Evolutionary conservation across 805 yeast genomes (phyloP).

Genomic region (Sugiyamaella qingdaonensis): DNA sequence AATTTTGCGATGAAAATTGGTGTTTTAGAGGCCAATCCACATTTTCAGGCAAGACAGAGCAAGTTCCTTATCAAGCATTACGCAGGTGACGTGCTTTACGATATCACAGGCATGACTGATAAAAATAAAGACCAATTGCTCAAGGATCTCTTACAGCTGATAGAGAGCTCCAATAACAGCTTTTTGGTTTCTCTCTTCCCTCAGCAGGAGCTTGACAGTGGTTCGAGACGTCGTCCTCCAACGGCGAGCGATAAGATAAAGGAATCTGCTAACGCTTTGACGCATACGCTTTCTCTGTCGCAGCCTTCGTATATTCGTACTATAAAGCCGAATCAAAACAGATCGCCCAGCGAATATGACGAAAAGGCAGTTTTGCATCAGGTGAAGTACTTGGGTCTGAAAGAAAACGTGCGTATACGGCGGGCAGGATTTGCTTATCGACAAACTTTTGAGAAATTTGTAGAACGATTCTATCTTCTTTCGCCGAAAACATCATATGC

Average conservation of each 20-base stretch:
- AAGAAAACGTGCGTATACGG: constrained; percentile 94
- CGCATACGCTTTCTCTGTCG: constrained; percentile 83
- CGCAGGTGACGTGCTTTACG: constrained; percentile 98
- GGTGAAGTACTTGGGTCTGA: constrained; percentile 89
- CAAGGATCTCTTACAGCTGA: constrained; percentile 77
- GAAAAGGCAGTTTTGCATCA: constrained; percentile 89
- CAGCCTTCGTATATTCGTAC: constrained; percentile 96
- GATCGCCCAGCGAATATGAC: constrained; percentile 86
- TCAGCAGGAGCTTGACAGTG: constrained; percentile 53
- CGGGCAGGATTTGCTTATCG: constrained; percentile 99
- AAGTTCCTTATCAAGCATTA: constrained; percentile 92
- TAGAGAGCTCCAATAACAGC: constrained; percentile 63
- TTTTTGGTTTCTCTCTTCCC: constrained; percentile 64
- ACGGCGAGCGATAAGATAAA: constrained; percentile 96
- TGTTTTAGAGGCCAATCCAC: constrained; percentile 74
- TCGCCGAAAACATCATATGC: constrained; percentile 93
- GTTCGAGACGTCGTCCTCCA: constrained; percentile 79
- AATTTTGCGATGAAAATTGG: constrained; percentile 89
- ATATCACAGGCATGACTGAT: constrained; percentile 85
- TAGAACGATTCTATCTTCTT: constrained; percentile 84
- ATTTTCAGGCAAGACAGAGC: constrained; percentile 81
- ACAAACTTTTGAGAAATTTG: constrained; percentile 93
- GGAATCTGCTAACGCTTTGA: constrained; percentile 82
- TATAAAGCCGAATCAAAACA: constrained; percentile 92
- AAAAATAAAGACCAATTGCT: constrained; percentile 93